A percentile compares a stretch with the other conserved stretches of the same genome.
These are phyloP conservation scores for Protostelium mycophagum DNA, from an alignment of 78 protist genomes.

Conservation along the genomic window DNA sequence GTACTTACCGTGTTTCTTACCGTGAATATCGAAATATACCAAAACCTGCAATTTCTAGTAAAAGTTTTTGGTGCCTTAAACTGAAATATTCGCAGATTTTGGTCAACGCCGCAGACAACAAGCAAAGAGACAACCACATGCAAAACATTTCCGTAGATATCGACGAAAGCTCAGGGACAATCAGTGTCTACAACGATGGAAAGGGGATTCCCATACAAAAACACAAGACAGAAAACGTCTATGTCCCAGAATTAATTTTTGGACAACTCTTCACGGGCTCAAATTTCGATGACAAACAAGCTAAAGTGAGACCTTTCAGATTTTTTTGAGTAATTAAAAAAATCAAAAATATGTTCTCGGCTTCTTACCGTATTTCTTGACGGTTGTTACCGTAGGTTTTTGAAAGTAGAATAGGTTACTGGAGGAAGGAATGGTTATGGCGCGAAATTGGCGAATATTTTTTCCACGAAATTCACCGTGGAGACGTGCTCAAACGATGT, in stretches of 20 bases:
- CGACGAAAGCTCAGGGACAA: slow-evolving; percentile 24
- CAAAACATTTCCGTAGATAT: slow-evolving; percentile 78
- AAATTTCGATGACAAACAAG: slow-evolving; percentile 79
- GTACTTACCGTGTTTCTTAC: too few relatives aligned
- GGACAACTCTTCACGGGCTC: slow-evolving; percentile 91
- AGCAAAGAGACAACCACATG: slow-evolving; percentile 85
- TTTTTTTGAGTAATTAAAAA: too few relatives aligned
- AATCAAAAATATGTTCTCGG: too few relatives aligned
- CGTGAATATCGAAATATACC: too few relatives aligned
- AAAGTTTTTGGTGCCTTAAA: too few relatives aligned
- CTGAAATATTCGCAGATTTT: slow-evolving; percentile 80
- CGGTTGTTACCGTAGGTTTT: too few relatives aligned
- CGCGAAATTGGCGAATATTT: slow-evolving; percentile 98
- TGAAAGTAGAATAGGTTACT: slow-evolving; percentile 25
- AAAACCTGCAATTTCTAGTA: too few relatives aligned
- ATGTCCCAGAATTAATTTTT: slow-evolving; percentile 95
- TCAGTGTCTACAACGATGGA: slow-evolving; percentile 93
- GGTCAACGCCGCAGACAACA: slow-evolving; percentile 99
- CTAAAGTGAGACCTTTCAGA: slow-evolving; percentile 5
- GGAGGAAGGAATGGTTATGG: slow-evolving; percentile 88
- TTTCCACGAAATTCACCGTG: slow-evolving; percentile 71
- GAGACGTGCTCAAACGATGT: slow-evolving; percentile 51
- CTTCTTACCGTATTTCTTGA: too few relatives aligned
- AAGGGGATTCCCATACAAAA: slow-evolving; percentile 95
- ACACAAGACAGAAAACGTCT: slow-evolving; percentile 85